Evolutionary conservation across 2,329 filamentous ascomycete species (phyloP).

Genomic region (Parasarocladium wereldwijsianum): DNA sequence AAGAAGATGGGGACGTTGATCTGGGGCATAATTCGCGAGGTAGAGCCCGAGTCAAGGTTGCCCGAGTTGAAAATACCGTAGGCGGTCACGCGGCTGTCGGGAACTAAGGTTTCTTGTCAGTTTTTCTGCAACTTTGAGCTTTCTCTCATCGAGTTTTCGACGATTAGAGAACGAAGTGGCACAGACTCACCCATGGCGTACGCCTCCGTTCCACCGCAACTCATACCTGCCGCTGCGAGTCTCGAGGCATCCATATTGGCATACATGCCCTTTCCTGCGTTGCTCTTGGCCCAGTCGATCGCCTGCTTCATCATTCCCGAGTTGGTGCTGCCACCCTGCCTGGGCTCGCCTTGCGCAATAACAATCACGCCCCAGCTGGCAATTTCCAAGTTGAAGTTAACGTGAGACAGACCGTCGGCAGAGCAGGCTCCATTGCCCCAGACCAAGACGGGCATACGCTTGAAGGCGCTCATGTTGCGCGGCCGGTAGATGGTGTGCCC

Average conservation of each 20-base stretch:
- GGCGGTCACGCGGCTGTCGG: conserved; percentile 10
- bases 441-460: conserved; percentile 13
- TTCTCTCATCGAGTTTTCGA: neutral
- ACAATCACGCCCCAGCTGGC: conserved; percentile 13
- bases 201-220: conserved; percentile 17
- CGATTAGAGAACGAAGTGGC: too few relatives aligned
- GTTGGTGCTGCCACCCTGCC: conserved; percentile 10
- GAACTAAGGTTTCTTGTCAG: too few relatives aligned
- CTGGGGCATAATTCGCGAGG: conserved; percentile 5
- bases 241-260: conserved; percentile 11
- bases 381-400: conserved; percentile 10
- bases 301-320: conserved; percentile 11
- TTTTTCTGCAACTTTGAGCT: too few relatives aligned
- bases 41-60: conserved; percentile 5
- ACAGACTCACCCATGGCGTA: conserved; percentile 10
- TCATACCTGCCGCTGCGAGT: conserved; percentile 14
- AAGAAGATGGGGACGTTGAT: conserved; percentile 9
- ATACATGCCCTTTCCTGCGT: conserved; percentile 8
- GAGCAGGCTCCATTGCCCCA: conserved; percentile 16
- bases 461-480: conserved; percentile 5
- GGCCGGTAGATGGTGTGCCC: conserved; percentile 13
- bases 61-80: conserved; percentile 14
- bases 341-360: conserved; percentile 11
- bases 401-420: conserved; percentile 8
- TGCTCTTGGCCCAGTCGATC: conserved; percentile 10